These are phyloP conservation scores for Mariannaea elegans DNA, from an alignment of 2,329 filamentous ascomycete species.

Conservation along the genomic window DNA sequence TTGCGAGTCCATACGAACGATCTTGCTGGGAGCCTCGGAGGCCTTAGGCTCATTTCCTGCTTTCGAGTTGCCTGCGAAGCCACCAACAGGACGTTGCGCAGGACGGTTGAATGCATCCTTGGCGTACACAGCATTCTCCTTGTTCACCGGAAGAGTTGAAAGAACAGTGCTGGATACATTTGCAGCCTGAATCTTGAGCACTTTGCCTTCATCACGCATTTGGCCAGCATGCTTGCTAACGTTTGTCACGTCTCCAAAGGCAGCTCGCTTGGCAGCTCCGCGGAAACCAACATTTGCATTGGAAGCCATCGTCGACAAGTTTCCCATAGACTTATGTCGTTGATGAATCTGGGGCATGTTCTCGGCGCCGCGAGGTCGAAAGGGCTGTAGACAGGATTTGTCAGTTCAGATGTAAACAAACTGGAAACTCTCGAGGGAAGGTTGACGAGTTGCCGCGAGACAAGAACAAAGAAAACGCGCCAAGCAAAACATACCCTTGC, in stretches of 20 bases:
- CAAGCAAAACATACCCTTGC: slow-evolving; percentile 40
- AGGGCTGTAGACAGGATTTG: slow-evolving; percentile 44
- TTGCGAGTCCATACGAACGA: slow-evolving; percentile 24
- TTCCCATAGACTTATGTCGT: slow-evolving; percentile 81
- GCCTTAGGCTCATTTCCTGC: slow-evolving; percentile 34
- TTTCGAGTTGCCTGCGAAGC: slow-evolving; percentile 35
- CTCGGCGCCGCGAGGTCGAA: slow-evolving; percentile 58
- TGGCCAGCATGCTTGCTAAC: slow-evolving; percentile 53
- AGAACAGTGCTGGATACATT: slow-evolving; percentile 39
- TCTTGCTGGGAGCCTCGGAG: slow-evolving; percentile 39
- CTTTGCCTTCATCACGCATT: slow-evolving; percentile 47
- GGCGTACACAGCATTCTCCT: slow-evolving; percentile 53
- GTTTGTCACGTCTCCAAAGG: slow-evolving; percentile 86
- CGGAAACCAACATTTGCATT: slow-evolving; percentile 43
- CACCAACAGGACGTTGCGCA: slow-evolving; percentile 42
- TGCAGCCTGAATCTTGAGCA: slow-evolving; percentile 42
- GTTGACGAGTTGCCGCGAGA: slow-evolving; percentile 6
- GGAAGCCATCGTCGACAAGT: slow-evolving; percentile 52
- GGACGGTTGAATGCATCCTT: slow-evolving; percentile 52
- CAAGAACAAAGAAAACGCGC: slow-evolving; percentile 22
- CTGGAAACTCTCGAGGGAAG: slow-evolving; percentile 30
- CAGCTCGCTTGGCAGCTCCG: slow-evolving; percentile 74
- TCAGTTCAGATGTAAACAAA: slow-evolving; percentile 28
- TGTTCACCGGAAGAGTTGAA: slow-evolving; percentile 44
- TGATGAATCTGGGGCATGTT: slow-evolving; percentile 70